Conservation (phyloP, 805 yeast species). For the Jamesozyma hellenica region DNA sequence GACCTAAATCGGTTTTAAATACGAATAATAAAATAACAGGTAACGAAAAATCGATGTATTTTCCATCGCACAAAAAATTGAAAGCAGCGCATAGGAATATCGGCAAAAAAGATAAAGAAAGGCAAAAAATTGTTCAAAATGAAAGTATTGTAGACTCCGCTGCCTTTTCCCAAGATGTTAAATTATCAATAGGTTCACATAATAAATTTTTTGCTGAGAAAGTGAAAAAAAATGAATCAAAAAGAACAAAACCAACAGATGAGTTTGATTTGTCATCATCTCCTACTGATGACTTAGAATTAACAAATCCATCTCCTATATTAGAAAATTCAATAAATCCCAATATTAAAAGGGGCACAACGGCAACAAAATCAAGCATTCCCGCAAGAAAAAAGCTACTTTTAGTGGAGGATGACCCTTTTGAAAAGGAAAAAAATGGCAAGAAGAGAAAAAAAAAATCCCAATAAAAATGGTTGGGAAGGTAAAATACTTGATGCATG, state of each 20-base stretch:
- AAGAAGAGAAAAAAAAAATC: conserved; percentile 6
- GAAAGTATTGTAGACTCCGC: not conserved
- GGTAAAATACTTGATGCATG: too few species aligned
- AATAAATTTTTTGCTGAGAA: not conserved
- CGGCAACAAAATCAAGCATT: conserved; percentile 7
- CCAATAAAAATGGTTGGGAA: too few species aligned
- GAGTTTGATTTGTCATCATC: conserved; percentile 28
- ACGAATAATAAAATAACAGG: not conserved
- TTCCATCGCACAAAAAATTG: not conserved
- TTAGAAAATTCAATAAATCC: conserved; percentile 11
- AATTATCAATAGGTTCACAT: not conserved
- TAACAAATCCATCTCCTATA: conserved; percentile 26
- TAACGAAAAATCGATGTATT: not conserved
- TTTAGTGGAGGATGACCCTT: conserved; percentile 21
- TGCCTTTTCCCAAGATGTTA: not conserved
- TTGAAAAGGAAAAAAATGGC: conserved; percentile 10
- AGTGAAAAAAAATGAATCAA: not conserved
- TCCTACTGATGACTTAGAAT: conserved; percentile 24
- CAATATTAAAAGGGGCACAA: conserved; percentile 7
- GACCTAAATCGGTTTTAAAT: not conserved
- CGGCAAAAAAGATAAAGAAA: not conserved
- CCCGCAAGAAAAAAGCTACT: conserved; percentile 23
- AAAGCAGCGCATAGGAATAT: not conserved
- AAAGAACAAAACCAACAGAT: conserved; percentile 7
- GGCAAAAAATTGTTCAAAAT: not conserved